Evolutionary conservation across 108 stramenopile species (phyloP), one percentile per base, ranked within the genome.

Genomic region (Conticribra weissflogii): DNA sequence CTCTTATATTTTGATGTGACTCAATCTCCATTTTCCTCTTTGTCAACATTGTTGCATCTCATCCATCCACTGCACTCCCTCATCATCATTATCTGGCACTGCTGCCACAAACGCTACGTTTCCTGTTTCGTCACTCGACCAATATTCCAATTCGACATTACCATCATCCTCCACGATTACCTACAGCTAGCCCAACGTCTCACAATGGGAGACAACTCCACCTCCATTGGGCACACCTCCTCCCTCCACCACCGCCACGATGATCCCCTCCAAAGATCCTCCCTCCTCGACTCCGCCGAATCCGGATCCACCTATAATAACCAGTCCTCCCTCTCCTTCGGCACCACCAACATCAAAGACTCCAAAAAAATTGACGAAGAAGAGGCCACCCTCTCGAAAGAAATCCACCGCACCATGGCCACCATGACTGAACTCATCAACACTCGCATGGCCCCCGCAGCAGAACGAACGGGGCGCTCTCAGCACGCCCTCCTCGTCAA

Each of bases 331-430:
- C 36, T 54, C 22, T 14, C 63, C 49, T 61, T 18, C 54, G 30
- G 25, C 54, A 49, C 21, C 16, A 50, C 46, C 0, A 32, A 31
- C 1, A 23, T 28, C 54, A 44, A 15, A 3, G 31, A 62, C 51
- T 65, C 16, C 19, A 47, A 49, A 29, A 73, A 58, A 25, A 60
- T 72, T 14, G 59, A 73, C 17, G 86, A 84, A 65, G 88, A 89
- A 72, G 89, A 91, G 68, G 82, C 83, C 2, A 45, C 79, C 2
- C 55, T 94, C 34, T 66, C 85, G 23, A 85, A 81, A 59, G 93
- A 94, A 34, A 91, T 94, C 69, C 83, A 86, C 47, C 83, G 93
- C 15, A 80, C 84, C 23, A 56, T 94, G 27, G 70, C 77, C 18
- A 73, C 58, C 18, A 47, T 94, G 52, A 84, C 86, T 8, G 93